Evolutionary conservation across 176 grass and related monocot genomes (phyloP).

Genomic region (Carex pumila): DNA sequence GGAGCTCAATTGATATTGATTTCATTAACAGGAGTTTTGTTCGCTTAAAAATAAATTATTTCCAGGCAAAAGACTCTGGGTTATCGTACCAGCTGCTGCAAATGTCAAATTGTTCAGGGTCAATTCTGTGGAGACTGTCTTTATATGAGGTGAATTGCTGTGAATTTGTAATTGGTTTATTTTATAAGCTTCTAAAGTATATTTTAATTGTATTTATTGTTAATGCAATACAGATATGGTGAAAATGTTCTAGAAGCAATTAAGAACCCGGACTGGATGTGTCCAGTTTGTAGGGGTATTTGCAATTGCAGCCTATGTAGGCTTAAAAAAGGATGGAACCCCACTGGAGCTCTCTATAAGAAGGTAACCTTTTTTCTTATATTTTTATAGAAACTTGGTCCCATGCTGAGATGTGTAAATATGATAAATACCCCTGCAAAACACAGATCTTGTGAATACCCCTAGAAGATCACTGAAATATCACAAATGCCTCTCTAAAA

Average conservation of each 20-base stretch:
- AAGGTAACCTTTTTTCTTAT: constrained; percentile 36
- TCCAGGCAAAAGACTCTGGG: constrained; percentile 83
- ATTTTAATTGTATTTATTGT: neutral
- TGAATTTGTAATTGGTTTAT: neutral
- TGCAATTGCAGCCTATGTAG: constrained; percentile 96
- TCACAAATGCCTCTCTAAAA: neutral
- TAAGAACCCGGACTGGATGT: constrained; percentile 67
- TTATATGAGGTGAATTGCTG: constrained; percentile 58
- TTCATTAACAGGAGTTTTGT: neutral
- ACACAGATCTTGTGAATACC: neutral
- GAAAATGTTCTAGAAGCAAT: constrained; percentile 91
- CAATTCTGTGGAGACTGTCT: constrained; percentile 97
- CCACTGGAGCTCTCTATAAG: constrained; percentile 54
- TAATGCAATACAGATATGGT: constrained; percentile 56
- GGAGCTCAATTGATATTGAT: neutral
- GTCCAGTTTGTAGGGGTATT: constrained; percentile 85
- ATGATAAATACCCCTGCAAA: neutral
- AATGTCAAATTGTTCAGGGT: constrained; percentile 72
- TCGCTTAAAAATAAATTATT: constrained; percentile 6
- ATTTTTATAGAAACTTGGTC: neutral
- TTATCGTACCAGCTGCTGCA: constrained; percentile 56
- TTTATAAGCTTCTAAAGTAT: neutral
- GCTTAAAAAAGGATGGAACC: constrained; percentile 88
- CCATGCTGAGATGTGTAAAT: neutral
- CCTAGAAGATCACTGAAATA: neutral